Percentiles rank a stretch among this genome's conserved stretches.
These are phyloP conservation scores for Rhynchosporium secalis DNA, from an alignment of 2,329 filamentous ascomycete species.

Conservation along the genomic window DNA sequence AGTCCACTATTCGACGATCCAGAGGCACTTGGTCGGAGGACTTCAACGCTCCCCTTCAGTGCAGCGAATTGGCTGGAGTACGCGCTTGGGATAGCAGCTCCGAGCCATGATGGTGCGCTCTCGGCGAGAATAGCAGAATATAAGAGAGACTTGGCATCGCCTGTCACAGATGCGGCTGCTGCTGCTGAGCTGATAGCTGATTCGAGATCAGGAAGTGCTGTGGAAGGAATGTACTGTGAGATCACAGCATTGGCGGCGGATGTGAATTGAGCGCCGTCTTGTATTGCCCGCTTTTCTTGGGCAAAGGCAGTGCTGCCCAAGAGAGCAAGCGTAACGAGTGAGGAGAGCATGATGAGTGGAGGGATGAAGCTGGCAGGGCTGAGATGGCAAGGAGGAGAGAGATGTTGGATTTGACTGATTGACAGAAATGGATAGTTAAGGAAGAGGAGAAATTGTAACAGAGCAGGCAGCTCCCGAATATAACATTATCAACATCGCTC, in stretches of 20 bases:
- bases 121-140: slow-evolving; percentile 32
- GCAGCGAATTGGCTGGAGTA: slow-evolving; percentile 34
- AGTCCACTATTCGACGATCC: slow-evolving; percentile 17
- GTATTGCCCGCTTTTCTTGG: slow-evolving; percentile 22
- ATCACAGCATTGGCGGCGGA: slow-evolving; percentile 36
- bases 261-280: slow-evolving; percentile 29
- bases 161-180: slow-evolving; percentile 36
- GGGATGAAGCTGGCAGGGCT: not conserved
- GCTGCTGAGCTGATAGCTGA: slow-evolving; percentile 37
- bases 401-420: not conserved
- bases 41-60: slow-evolving; percentile 33
- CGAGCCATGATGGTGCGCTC: slow-evolving; percentile 36
- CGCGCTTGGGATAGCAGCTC: slow-evolving; percentile 35
- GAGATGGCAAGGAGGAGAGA: not conserved
- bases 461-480: slow-evolving; percentile 1
- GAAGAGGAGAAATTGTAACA: not conserved
- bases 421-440: not conserved
- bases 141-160: slow-evolving; percentile 36
- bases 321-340: slow-evolving; percentile 22
- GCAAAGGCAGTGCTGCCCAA: slow-evolving; percentile 18
- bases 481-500: slow-evolving; percentile 1
- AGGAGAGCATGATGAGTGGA: slow-evolving; percentile 12
- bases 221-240: slow-evolving; percentile 38
- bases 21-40: slow-evolving; percentile 23
- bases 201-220: slow-evolving; percentile 31